Evolutionary conservation across 1,284 basidiomycete species (phyloP).

Genomic region (Trametes pubescens): DNA sequence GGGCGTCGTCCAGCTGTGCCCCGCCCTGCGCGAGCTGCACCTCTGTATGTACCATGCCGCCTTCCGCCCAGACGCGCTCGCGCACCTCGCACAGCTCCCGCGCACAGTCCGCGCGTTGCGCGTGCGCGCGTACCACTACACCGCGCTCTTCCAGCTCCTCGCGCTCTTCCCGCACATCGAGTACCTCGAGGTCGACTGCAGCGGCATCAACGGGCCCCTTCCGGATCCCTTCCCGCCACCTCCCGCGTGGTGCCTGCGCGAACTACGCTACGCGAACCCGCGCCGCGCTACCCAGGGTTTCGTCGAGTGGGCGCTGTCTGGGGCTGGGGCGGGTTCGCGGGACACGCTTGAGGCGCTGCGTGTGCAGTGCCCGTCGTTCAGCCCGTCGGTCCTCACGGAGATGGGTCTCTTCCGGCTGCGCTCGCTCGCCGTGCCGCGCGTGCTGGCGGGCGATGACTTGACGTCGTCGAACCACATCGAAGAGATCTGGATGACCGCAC

Average conservation of each 20-base stretch:
- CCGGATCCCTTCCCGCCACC: constrained; percentile 6
- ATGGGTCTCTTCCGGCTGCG: constrained; percentile 13
- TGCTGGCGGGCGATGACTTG: constrained; percentile 18
- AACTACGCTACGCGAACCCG: constrained; percentile 24
- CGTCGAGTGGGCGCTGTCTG: constrained; percentile 26
- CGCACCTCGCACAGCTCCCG: constrained; percentile 5
- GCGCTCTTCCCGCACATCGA: constrained; percentile 18
- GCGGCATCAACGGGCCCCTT: constrained; percentile 2
- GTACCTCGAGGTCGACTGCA: constrained; percentile 28
- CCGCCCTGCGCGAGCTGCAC: constrained; percentile 27
- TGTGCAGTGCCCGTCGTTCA: constrained; percentile 18
- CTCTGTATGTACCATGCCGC: constrained; percentile 26
- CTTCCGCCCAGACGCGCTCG: constrained; percentile 24
- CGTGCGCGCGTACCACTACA: constrained; percentile 23
- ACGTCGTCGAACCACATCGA: constrained; percentile 8
- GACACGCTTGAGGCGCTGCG: constrained; percentile 18
- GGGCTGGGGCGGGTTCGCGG: constrained; percentile 10
- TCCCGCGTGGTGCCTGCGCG: constrained; percentile 20
- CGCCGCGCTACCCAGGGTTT: constrained; percentile 19
- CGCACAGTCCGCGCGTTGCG: constrained; percentile 23
- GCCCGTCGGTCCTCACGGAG: constrained; percentile 2
- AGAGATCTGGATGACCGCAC: constrained; percentile 20
- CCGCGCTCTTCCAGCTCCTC: constrained; percentile 29
- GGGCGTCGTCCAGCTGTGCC: constrained; percentile 17
- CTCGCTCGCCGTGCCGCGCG: constrained; percentile 15